These are phyloP conservation scores for Fraxinus nigra DNA, from an alignment of 305 asterid species.

Conservation along the genomic window DNA sequence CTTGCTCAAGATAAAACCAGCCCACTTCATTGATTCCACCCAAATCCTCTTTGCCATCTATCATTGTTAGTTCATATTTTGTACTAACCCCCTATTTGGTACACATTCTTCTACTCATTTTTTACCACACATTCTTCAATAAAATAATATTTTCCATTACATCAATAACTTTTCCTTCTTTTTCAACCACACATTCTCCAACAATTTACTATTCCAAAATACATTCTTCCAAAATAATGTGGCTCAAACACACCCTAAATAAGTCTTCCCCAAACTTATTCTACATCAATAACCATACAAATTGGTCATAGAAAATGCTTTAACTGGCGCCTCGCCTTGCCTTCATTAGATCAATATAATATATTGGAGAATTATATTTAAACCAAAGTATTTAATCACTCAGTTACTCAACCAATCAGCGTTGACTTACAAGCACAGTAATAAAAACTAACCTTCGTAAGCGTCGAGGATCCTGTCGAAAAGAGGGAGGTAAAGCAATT, in stretches of 20 bases:
- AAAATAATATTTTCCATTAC: too few species aligned
- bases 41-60: neutral
- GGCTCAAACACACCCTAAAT: neutral
- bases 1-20: neutral
- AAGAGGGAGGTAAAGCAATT: slow-evolving; percentile 73
- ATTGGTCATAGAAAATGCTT: neutral
- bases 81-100: neutral
- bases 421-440: neutral
- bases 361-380: neutral
- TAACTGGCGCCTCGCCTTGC: neutral
- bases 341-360: neutral
- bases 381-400: neutral
- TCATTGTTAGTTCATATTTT: neutral
- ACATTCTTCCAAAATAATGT: too few species aligned
- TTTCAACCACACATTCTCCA: too few species aligned
- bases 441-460: slow-evolving; percentile 65
- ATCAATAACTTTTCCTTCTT: too few species aligned
- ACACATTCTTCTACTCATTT: too few species aligned
- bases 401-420: neutral
- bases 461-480: slow-evolving; percentile 94
- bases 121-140: too few species aligned
- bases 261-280: neutral
- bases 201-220: too few species aligned
- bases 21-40: neutral
- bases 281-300: neutral